These are phyloP conservation scores for Golubevia pallescens DNA, from an alignment of 1,284 basidiomycete species.

Conservation along the genomic window DNA sequence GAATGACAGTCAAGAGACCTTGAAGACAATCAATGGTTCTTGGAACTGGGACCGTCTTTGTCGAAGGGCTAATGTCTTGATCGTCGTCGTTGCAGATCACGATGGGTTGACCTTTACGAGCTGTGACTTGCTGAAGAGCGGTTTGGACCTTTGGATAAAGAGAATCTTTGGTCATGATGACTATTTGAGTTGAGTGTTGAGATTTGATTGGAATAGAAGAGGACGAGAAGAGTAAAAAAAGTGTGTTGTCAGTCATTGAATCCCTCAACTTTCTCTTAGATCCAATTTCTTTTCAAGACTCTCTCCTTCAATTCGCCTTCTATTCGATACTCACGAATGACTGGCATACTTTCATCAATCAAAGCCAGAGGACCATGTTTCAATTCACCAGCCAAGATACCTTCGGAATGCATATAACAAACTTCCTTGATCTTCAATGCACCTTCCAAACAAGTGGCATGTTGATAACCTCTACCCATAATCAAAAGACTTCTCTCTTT, in stretches of 20 bases:
- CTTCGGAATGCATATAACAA: constrained; percentile 67
- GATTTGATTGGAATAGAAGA: constrained; percentile 66
- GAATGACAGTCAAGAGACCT: constrained; percentile 94
- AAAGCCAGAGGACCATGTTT: constrained; percentile 98
- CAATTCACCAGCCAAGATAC: constrained; percentile 93
- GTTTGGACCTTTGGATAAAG: constrained; percentile 97
- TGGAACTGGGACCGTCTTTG: constrained; percentile 78
- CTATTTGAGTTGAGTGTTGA: no score
- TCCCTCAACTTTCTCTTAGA: no score
- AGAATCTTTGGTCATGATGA: constrained; percentile 99
- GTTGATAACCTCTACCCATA: constrained; percentile 99
- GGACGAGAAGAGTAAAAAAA: background rate
- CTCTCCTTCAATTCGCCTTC: no score
- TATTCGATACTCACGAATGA: constrained; percentile 66
- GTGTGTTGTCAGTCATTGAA: no score
- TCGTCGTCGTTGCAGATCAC: constrained; percentile 96
- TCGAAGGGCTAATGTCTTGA: constrained; percentile 74
- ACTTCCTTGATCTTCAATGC: constrained; percentile 99
- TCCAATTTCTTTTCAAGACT: no score
- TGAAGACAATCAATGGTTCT: constrained; percentile 93
- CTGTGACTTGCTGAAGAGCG: constrained; percentile 93
- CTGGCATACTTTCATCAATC: constrained; percentile 93
- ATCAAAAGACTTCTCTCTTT: constrained; percentile 88
- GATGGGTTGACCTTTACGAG: constrained; percentile 91
- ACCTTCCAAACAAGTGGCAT: constrained; percentile 94